Percentiles rank a stretch among this genome's conserved stretches.
phyloP scores from a whole-genome alignment of 768 basidiomycete species.

The Coprinellus aureogranulatus region DNA sequence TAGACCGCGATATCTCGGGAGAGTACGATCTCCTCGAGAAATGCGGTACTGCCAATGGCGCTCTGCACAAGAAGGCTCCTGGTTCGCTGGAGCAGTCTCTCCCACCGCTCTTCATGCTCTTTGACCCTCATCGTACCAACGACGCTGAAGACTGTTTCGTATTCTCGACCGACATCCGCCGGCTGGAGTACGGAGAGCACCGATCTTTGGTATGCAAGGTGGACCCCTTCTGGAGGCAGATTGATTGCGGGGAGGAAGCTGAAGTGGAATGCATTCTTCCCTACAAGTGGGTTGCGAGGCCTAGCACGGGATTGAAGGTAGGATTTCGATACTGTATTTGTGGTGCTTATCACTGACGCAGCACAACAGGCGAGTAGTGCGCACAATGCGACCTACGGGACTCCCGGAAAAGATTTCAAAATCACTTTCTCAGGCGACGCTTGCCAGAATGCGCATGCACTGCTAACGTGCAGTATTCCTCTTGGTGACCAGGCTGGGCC shows the following conservation, averaged over 20 bases:
- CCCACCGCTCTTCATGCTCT: constrained; percentile 74
- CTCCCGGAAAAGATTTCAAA: constrained; percentile 53
- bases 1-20: constrained; percentile 84
- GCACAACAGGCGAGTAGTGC: constrained; percentile 49
- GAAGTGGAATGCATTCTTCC: constrained; percentile 59
- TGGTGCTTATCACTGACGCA: constrained; percentile 5
- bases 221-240: constrained; percentile 77
- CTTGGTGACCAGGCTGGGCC: constrained; percentile 66
- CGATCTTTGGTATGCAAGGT: constrained; percentile 76
- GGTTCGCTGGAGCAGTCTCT: constrained; percentile 42
- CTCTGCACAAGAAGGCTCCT: constrained; percentile 66
- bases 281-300: constrained; percentile 58
- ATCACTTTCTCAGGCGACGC: constrained; percentile 56
- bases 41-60: constrained; percentile 86
- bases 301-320: constrained; percentile 55
- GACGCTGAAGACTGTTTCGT: constrained; percentile 78
- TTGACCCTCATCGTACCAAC: constrained; percentile 84
- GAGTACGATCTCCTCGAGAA: constrained; percentile 74
- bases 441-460: constrained; percentile 72
- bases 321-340: constrained; percentile 13
- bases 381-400: constrained; percentile 60
- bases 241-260: constrained; percentile 45
- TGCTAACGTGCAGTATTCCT: constrained; percentile 75
- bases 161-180: constrained; percentile 74
- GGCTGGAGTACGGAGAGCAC: constrained; percentile 79